These are phyloP conservation scores for Cucurbita ficifolia DNA, from an alignment of 306 rosid species.

Conservation along the genomic window DNA sequence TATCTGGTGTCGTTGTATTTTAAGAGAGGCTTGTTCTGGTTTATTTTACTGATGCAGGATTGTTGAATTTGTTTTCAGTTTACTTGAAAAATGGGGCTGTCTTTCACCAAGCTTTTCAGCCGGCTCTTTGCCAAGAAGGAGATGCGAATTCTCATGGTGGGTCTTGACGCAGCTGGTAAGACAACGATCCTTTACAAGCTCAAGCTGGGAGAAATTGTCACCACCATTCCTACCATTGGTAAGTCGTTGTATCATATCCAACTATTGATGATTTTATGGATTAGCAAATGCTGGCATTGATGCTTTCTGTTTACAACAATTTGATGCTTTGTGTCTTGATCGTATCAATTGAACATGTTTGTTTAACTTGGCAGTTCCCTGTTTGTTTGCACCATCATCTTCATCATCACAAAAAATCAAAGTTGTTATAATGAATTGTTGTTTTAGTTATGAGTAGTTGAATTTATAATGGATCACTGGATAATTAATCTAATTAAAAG, in stretches of 20 bases:
- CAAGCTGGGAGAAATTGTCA: conserved; percentile 86
- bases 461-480: background rate
- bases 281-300: background rate
- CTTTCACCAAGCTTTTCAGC: conserved; percentile 82
- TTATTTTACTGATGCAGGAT: background rate
- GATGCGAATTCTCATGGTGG: conserved; percentile 95
- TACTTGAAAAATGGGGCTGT: conserved; percentile 61
- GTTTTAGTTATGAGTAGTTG: background rate
- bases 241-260: background rate
- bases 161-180: conserved; percentile 96
- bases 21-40: no score
- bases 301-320: background rate
- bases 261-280: background rate
- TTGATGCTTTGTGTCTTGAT: background rate
- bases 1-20: background rate
- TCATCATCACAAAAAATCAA: background rate
- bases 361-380: background rate
- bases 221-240: conserved; percentile 96
- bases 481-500: background rate
- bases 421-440: background rate
- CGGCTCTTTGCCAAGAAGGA: conserved; percentile 86
- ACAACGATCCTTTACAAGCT: conserved; percentile 85
- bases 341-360: background rate
- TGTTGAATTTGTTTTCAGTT: conserved; percentile 2
- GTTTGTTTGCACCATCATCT: background rate